These are phyloP conservation scores for Staphylotrichum tortipilum DNA, from an alignment of 495 filamentous ascomycete genomes.

Conservation along the genomic window DNA sequence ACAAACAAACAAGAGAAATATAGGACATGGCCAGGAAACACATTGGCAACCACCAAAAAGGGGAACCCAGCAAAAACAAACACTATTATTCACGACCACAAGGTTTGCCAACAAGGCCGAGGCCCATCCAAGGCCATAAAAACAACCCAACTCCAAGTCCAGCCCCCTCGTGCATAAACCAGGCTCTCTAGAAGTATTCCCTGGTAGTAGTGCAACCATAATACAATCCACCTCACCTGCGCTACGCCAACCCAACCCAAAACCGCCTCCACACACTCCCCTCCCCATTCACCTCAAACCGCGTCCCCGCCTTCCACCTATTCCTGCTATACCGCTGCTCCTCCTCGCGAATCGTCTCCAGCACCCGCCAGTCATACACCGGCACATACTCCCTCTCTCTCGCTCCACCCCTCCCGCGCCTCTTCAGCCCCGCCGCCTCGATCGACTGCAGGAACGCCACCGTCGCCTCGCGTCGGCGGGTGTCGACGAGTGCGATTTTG, in stretches of 20 bases:
- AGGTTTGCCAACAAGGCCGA: too few species aligned
- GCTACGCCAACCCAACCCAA: constrained; percentile 21
- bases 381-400: constrained; percentile 34
- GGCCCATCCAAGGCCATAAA: too few species aligned
- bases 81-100: too few species aligned
- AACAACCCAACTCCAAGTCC: too few species aligned
- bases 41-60: too few species aligned
- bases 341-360: constrained; percentile 34
- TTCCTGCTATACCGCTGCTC: constrained; percentile 22
- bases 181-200: too few species aligned
- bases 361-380: constrained; percentile 43
- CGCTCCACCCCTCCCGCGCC: constrained; percentile 24
- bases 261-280: constrained; percentile 17
- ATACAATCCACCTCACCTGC: too few species aligned
- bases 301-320: neutral
- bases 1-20: too few species aligned
- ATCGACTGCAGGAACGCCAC: constrained; percentile 30
- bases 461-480: constrained; percentile 30
- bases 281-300: constrained; percentile 3
- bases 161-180: too few species aligned
- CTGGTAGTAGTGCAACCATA: too few species aligned
- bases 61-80: too few species aligned
- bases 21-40: too few species aligned
- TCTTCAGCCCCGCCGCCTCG: constrained; percentile 25
- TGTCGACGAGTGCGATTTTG: constrained; percentile 41